A percentile compares a stretch with the other conserved stretches of the same genome.
These are phyloP conservation scores for Fusarium subtropicale DNA, from an alignment of 2,329 filamentous ascomycete species.

Conservation along the genomic window DNA sequence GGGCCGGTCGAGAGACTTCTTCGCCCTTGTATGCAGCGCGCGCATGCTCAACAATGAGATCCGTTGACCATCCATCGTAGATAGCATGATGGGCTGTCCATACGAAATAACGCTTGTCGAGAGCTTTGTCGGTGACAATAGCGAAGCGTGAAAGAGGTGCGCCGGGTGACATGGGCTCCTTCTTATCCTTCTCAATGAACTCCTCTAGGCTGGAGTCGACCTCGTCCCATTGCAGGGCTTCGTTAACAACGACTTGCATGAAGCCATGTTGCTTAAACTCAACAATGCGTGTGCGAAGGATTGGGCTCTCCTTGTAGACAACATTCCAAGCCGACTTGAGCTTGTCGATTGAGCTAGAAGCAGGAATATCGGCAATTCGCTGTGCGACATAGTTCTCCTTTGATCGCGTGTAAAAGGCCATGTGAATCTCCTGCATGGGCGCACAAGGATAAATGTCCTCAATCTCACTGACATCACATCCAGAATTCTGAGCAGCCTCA, in stretches of 20 bases:
- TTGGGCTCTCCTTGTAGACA: constrained; percentile 52
- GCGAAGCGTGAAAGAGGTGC: constrained; percentile 58
- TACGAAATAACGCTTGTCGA: constrained; percentile 49
- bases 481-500: constrained; percentile 51
- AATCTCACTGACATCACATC: constrained; percentile 47
- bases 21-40: constrained; percentile 37
- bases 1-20: constrained; percentile 36
- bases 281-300: constrained; percentile 61
- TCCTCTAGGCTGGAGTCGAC: constrained; percentile 50
- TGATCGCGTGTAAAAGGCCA: constrained; percentile 62
- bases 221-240: constrained; percentile 51
- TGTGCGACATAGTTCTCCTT: constrained; percentile 64
- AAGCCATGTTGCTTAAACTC: constrained; percentile 57
- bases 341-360: constrained; percentile 49
- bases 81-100: constrained; percentile 51
- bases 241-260: constrained; percentile 59
- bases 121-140: constrained; percentile 44
- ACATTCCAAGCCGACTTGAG: constrained; percentile 57
- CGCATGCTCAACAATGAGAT: constrained; percentile 43
- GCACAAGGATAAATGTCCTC: constrained; percentile 67
- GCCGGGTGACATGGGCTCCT: constrained; percentile 56
- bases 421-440: constrained; percentile 64
- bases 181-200: constrained; percentile 55
- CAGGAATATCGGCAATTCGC: constrained; percentile 56
- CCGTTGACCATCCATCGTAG: constrained; percentile 50